These are phyloP conservation scores for Talaromyces thailandensis DNA, from an alignment of 495 filamentous ascomycete species.

Conservation along the genomic window DNA sequence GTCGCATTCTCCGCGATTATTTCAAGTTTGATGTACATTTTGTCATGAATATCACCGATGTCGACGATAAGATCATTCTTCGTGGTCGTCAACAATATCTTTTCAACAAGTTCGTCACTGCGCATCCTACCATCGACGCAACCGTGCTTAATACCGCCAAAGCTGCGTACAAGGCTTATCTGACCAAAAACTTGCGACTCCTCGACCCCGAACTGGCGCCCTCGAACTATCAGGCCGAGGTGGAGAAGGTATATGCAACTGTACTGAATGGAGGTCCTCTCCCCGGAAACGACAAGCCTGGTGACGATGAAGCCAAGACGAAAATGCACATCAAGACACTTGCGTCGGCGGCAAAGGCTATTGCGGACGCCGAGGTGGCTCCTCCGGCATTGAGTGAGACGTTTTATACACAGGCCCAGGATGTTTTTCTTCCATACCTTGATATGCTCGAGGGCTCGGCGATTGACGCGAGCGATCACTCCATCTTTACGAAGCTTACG, in stretches of 20 bases:
- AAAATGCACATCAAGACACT: slow-evolving; percentile 90
- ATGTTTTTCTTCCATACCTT: slow-evolving; percentile 78
- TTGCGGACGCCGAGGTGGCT: slow-evolving; percentile 32
- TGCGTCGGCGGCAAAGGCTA: slow-evolving; percentile 47
- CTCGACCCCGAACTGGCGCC: slow-evolving; percentile 34
- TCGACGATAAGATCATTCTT: slow-evolving; percentile 93
- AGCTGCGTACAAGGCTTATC: slow-evolving; percentile 62
- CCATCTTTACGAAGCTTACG: slow-evolving; percentile 73
- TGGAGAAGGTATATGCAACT: slow-evolving; percentile 51
- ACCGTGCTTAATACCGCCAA: slow-evolving; percentile 46
- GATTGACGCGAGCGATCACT: slow-evolving; percentile 66
- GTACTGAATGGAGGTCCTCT: slow-evolving; percentile 46
- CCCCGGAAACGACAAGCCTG: slow-evolving; percentile 51
- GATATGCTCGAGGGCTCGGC: slow-evolving; percentile 67
- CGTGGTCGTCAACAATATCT: slow-evolving; percentile 71
- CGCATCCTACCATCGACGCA: slow-evolving; percentile 38
- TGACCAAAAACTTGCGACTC: slow-evolving; percentile 66
- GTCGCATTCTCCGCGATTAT: slow-evolving; percentile 77
- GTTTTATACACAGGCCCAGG: slow-evolving; percentile 45
- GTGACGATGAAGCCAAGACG: slow-evolving; percentile 74
- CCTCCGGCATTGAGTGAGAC: slow-evolving; percentile 37
- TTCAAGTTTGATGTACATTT: slow-evolving; percentile 81
- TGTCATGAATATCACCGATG: slow-evolving; percentile 94
- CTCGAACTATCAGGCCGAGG: slow-evolving; percentile 42
- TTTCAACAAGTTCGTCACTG: slow-evolving; percentile 43